These are phyloP conservation scores for Linderniella brevidens DNA, from an alignment of 257 asterid genomes.

Conservation along the genomic window DNA sequence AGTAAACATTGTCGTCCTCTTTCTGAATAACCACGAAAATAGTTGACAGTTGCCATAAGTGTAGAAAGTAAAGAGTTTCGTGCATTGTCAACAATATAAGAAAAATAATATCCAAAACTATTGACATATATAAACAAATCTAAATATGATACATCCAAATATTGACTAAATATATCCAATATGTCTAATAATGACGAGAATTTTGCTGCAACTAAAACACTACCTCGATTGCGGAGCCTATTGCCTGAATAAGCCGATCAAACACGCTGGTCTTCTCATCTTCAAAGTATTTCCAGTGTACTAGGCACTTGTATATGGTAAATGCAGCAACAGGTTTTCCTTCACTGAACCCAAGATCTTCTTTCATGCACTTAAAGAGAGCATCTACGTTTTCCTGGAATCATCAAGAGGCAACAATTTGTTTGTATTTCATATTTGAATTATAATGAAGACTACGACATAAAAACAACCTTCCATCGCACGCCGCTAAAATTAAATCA, in stretches of 20 bases:
- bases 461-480: no score
- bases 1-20: slow-evolving; percentile 31
- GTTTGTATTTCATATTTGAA: no score
- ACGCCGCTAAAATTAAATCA: no score
- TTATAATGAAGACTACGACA: no score
- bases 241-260: slow-evolving; percentile 65
- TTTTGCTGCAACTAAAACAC: background rate
- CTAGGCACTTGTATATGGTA: slow-evolving; percentile 68
- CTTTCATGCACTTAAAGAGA: slow-evolving; percentile 42
- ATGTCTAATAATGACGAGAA: background rate
- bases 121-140: no score
- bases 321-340: slow-evolving; percentile 85
- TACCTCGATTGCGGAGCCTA: slow-evolving; percentile 88
- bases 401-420: background rate
- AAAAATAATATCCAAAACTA: no score
- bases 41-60: background rate
- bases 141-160: no score
- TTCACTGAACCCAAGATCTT: slow-evolving; percentile 70
- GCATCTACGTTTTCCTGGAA: slow-evolving; percentile 52
- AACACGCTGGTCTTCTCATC: slow-evolving; percentile 67
- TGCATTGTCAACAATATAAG: no score
- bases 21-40: slow-evolving; percentile 32
- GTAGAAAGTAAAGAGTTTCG: background rate
- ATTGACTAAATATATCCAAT: no score
- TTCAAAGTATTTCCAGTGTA: slow-evolving; percentile 79